A percentile compares a stretch with the other conserved stretches of the same genome.
These are phyloP conservation scores for Prinsepia uniflora DNA, from an alignment of 306 rosid genomes.

Conservation along the genomic window DNA sequence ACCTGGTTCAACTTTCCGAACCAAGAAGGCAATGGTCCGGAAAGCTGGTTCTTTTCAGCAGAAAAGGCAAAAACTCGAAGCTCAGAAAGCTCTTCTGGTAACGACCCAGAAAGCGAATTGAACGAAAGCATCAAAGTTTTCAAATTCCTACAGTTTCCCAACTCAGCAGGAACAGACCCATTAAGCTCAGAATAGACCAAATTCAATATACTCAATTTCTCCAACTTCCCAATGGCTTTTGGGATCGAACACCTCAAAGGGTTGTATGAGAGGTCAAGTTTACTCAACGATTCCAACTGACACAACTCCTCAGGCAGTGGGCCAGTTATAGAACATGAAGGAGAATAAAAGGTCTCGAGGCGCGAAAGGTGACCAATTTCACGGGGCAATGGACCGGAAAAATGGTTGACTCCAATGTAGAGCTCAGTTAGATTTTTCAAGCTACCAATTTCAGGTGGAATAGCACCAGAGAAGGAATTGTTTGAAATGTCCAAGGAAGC, in stretches of 20 bases:
- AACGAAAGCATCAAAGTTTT: slow-evolving; percentile 68
- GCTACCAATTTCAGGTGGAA: slow-evolving; percentile 66
- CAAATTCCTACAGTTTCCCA: slow-evolving; percentile 64
- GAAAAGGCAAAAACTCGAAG: slow-evolving; percentile 65
- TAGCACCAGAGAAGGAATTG: slow-evolving; percentile 69
- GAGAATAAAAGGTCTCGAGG: slow-evolving; percentile 53
- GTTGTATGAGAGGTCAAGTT: slow-evolving; percentile 81
- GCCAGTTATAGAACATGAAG: slow-evolving; percentile 69
- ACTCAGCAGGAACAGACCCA: slow-evolving; percentile 78
- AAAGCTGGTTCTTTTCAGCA: slow-evolving; percentile 79
- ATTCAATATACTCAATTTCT: slow-evolving; percentile 47
- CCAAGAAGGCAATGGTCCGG: slow-evolving; percentile 83
- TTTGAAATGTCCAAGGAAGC: slow-evolving; percentile 71
- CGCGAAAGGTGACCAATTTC: slow-evolving; percentile 63
- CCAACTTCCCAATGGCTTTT: slow-evolving; percentile 63
- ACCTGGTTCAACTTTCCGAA: slow-evolving; percentile 65
- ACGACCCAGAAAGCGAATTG: slow-evolving; percentile 70
- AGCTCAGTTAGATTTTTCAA: slow-evolving; percentile 62
- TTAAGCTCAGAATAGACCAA: slow-evolving; percentile 64
- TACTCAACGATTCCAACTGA: slow-evolving; percentile 46
- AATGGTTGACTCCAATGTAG: slow-evolving; percentile 55
- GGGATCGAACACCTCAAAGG: slow-evolving; percentile 85
- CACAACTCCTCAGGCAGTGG: slow-evolving; percentile 81
- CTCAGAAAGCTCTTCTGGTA: slow-evolving; percentile 83
- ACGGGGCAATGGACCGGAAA: slow-evolving; percentile 68